Conservation (phyloP, 768 basidiomycete species). For the Tulasnella sp. region DNA sequence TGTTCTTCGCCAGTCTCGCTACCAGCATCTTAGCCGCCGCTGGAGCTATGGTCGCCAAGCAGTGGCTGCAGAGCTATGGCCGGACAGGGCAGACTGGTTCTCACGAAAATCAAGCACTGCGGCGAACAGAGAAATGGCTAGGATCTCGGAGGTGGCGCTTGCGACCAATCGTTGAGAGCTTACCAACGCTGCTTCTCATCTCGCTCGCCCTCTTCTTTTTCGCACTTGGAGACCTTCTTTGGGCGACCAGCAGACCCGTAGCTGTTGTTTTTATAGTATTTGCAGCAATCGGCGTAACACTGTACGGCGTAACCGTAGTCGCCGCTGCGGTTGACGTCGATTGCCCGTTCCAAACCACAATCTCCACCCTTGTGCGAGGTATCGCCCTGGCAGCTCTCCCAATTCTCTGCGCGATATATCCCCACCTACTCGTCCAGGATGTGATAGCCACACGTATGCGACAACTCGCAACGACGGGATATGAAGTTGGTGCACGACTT, state of each 20-base stretch:
- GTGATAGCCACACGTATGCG: too few relatives aligned
- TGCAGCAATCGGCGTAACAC: too few relatives aligned
- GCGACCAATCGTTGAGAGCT: not conserved
- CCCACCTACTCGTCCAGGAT: too few relatives aligned
- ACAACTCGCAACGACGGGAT: too few relatives aligned
- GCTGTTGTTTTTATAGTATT: not conserved
- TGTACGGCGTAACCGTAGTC: too few relatives aligned
- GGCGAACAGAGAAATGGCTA: not conserved
- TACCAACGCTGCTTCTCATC: constrained; percentile 4
- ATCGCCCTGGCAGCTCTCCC: too few relatives aligned
- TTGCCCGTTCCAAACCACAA: too few relatives aligned
- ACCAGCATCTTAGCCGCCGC: not conserved
- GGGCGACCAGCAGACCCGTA: not conserved
- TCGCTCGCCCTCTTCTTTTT: constrained; percentile 3
- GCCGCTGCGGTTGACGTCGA: too few relatives aligned
- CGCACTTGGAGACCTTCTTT: not conserved
- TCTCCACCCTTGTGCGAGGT: too few relatives aligned
- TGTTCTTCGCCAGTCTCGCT: not conserved
- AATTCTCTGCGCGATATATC: too few relatives aligned
- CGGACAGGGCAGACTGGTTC: not conserved
- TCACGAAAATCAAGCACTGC: not conserved
- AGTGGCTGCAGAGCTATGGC: constrained; percentile 1
- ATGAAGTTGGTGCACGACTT: too few relatives aligned
- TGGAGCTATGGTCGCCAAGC: not conserved
- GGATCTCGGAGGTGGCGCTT: not conserved